Evolutionary conservation across 345 rosid genomes (phyloP).

Genomic region (Arabis hirsuta): DNA sequence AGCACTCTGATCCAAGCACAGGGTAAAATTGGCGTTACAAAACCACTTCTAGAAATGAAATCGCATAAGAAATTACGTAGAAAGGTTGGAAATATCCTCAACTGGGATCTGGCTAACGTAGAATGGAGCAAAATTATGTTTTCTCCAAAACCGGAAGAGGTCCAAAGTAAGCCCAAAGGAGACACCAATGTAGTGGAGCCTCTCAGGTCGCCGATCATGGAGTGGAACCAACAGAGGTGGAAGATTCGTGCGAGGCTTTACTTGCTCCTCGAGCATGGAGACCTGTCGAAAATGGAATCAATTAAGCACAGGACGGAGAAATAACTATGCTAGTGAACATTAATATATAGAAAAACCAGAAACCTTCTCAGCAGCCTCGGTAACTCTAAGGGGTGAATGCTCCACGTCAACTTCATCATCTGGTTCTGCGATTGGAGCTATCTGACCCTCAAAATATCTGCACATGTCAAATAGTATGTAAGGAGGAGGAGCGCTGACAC

Average conservation of each 20-base stretch:
- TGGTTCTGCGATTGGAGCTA: conserved; percentile 68
- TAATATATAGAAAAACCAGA: background rate
- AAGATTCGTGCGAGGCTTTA: conserved; percentile 79
- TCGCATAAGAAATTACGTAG: conserved; percentile 6
- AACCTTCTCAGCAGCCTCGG: conserved; percentile 96
- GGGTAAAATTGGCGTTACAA: conserved; percentile 12
- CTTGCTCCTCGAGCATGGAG: conserved; percentile 83
- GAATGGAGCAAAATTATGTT: conserved; percentile 88
- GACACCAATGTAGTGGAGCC: conserved; percentile 88
- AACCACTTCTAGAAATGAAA: conserved; percentile 4
- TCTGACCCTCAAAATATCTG: conserved; percentile 91
- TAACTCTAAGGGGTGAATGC: conserved; percentile 55
- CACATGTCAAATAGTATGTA: conserved; percentile 21
- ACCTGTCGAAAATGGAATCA: conserved; percentile 52
- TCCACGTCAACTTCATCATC: conserved; percentile 56
- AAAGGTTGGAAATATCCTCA: conserved; percentile 46
- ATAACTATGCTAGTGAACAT: conserved; percentile 9
- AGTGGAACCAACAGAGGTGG: conserved; percentile 87
- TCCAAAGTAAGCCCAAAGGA: conserved; percentile 98
- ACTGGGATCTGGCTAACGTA: conserved; percentile 88
- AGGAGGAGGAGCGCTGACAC: background rate
- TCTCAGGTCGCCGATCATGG: conserved; percentile 77
- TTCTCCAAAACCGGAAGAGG: conserved; percentile 95
- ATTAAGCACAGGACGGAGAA: conserved; percentile 1
- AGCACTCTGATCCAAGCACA: conserved; percentile 59